phyloP scores from a whole-genome alignment of 1,139 yeast species.

The Eremothecium coryli region DNA sequence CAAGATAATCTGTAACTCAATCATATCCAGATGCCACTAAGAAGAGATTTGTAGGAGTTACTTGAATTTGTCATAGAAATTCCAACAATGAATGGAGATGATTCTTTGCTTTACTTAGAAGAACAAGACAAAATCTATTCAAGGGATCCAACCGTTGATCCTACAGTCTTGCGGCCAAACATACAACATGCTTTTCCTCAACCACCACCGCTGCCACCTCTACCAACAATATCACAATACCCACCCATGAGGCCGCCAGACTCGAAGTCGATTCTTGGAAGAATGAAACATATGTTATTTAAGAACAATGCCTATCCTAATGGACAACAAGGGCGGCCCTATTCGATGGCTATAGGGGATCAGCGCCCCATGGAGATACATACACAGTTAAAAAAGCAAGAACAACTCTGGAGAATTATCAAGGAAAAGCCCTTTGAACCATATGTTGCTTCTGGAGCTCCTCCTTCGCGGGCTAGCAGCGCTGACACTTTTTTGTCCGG shows the following conservation, averaged over 20 bases:
- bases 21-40: too few species aligned
- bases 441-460: not conserved
- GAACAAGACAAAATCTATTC: slow-evolving; percentile 4
- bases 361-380: slow-evolving; percentile 2
- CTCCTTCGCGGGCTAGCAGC: slow-evolving; percentile 9
- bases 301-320: not conserved
- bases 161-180: not conserved
- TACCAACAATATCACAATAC: slow-evolving; percentile 3
- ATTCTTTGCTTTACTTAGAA: slow-evolving; percentile 4
- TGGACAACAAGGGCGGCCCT: slow-evolving; percentile 1
- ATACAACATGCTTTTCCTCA: not conserved
- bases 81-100: slow-evolving; percentile 3
- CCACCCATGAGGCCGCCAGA: not conserved
- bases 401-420: slow-evolving; percentile 11
- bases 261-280: not conserved
- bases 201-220: slow-evolving; percentile 2
- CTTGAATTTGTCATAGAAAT: not conserved
- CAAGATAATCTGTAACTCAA: too few species aligned
- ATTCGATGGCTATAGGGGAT: slow-evolving; percentile 1
- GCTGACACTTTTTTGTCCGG: slow-evolving; percentile 20
- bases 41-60: too few species aligned
- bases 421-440: slow-evolving; percentile 10
- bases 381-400: slow-evolving; percentile 7
- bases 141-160: slow-evolving; percentile 1
- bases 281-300: slow-evolving; percentile 2